phyloP scores from a whole-genome alignment of 352 stramenopile genomes.

The Pythium coloratum region DNA sequence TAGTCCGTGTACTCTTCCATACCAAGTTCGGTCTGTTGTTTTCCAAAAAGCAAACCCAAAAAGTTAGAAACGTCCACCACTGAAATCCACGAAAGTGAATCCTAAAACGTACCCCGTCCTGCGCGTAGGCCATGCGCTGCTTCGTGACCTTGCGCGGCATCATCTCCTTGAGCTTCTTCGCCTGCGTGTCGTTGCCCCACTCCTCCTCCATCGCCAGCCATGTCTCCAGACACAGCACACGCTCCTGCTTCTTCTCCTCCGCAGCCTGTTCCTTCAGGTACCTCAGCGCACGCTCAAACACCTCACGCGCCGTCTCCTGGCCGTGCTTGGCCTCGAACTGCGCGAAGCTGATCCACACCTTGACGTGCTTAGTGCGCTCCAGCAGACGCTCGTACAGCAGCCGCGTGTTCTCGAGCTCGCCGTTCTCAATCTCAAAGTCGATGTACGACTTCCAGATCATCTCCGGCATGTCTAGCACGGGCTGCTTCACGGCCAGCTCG shows the following conservation, averaged over 20 bases:
- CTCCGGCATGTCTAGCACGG: conserved; percentile 97
- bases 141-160: conserved; percentile 96
- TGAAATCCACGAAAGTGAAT: not conserved
- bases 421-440: conserved; percentile 96
- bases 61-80: conserved; percentile 12
- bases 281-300: conserved; percentile 91
- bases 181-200: conserved; percentile 44
- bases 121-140: conserved; percentile 92
- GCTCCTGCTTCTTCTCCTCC: conserved; percentile 91
- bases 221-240: conserved; percentile 96
- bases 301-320: conserved; percentile 75
- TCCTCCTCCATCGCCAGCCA: conserved; percentile 95
- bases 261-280: conserved; percentile 85
- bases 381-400: conserved; percentile 95
- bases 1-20: conserved; percentile 99
- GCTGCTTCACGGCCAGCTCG: conserved; percentile 95
- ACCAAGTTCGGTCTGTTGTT: conserved; percentile 75
- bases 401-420: conserved; percentile 84
- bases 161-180: conserved; percentile 92
- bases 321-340: conserved; percentile 80
- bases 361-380: conserved; percentile 97
- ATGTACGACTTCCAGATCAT: conserved; percentile 99
- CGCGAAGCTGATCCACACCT: conserved; percentile 94
- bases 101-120: conserved; percentile 76
- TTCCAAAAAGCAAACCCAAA: conserved; percentile 4